phyloP scores from a whole-genome alignment of 495 filamentous ascomycete species.

The Penicillium ucsense region DNA sequence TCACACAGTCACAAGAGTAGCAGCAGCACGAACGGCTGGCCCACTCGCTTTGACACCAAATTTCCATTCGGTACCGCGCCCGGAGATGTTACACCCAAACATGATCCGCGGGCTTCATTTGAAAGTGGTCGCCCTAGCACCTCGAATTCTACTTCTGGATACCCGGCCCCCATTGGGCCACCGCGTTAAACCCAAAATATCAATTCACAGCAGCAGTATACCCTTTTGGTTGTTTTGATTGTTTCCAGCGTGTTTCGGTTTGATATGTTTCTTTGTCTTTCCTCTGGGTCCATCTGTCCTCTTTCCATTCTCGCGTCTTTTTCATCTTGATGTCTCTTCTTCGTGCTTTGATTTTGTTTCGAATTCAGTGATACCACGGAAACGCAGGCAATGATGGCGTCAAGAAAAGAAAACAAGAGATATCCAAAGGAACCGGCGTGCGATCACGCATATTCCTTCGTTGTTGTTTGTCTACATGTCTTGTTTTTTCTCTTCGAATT shows the following conservation, averaged over 20 bases:
- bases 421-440: slow-evolving; percentile 24
- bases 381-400: slow-evolving; percentile 26
- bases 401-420: slow-evolving; percentile 27
- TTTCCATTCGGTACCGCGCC: slow-evolving; percentile 59
- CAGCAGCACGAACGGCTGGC: slow-evolving; percentile 57
- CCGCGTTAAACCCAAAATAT: slow-evolving; percentile 59
- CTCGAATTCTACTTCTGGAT: slow-evolving; percentile 92
- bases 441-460: slow-evolving; percentile 12
- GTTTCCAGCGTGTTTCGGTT: slow-evolving; percentile 21
- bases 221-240: slow-evolving; percentile 46
- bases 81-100: slow-evolving; percentile 73
- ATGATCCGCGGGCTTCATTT: slow-evolving; percentile 69
- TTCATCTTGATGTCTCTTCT: not conserved
- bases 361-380: slow-evolving; percentile 36
- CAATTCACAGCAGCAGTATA: slow-evolving; percentile 53
- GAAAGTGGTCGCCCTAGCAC: slow-evolving; percentile 87
- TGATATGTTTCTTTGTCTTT: slow-evolving; percentile 12
- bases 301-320: not conserved
- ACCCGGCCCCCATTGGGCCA: slow-evolving; percentile 81
- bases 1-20: slow-evolving; percentile 45
- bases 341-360: slow-evolving; percentile 11
- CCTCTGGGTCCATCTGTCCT: not conserved
- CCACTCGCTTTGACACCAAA: slow-evolving; percentile 50
- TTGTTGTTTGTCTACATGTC: slow-evolving; percentile 5
- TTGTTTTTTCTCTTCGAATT: slow-evolving; percentile 4